Percentiles rank a stretch among this genome's conserved stretches.
Conservation (phyloP, 257 asterid genomes). For the Asclepias syriaca region DNA sequence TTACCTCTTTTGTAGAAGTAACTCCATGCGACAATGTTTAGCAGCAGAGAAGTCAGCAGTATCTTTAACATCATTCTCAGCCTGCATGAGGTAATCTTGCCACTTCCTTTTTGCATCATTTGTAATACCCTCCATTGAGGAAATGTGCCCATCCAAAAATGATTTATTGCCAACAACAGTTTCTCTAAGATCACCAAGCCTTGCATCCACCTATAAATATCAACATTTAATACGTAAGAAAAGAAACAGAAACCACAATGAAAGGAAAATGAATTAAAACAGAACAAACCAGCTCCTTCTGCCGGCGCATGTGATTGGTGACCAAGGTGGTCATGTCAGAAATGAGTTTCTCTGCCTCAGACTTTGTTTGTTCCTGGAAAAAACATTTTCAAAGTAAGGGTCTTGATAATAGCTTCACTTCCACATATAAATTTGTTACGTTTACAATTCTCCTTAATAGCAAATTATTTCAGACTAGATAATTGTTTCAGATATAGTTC, state of each 20-base stretch:
- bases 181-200: slow-evolving; percentile 52
- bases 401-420: slow-evolving; percentile 4
- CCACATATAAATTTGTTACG: background rate
- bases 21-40: slow-evolving; percentile 83
- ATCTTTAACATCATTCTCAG: slow-evolving; percentile 51
- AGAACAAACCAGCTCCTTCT: slow-evolving; percentile 60
- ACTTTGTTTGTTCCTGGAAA: slow-evolving; percentile 59
- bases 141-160: slow-evolving; percentile 65
- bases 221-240: slow-evolving; percentile 3
- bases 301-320: slow-evolving; percentile 61
- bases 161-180: slow-evolving; percentile 49
- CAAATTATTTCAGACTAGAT: background rate
- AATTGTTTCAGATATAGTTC: background rate
- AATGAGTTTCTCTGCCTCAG: slow-evolving; percentile 66
- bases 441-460: background rate
- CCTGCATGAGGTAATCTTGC: slow-evolving; percentile 58
- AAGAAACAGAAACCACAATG: background rate
- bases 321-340: slow-evolving; percentile 70
- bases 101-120: slow-evolving; percentile 79
- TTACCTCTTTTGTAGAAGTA: slow-evolving; percentile 64
- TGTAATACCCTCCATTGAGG: slow-evolving; percentile 57
- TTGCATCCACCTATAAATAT: slow-evolving; percentile 52
- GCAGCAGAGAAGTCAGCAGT: slow-evolving; percentile 70
- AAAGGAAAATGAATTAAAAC: slow-evolving; percentile 7
- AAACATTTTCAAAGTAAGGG: slow-evolving; percentile 14